phyloP scores from a whole-genome alignment of 1,139 yeast genomes.

The Hansenula sp. region DNA sequence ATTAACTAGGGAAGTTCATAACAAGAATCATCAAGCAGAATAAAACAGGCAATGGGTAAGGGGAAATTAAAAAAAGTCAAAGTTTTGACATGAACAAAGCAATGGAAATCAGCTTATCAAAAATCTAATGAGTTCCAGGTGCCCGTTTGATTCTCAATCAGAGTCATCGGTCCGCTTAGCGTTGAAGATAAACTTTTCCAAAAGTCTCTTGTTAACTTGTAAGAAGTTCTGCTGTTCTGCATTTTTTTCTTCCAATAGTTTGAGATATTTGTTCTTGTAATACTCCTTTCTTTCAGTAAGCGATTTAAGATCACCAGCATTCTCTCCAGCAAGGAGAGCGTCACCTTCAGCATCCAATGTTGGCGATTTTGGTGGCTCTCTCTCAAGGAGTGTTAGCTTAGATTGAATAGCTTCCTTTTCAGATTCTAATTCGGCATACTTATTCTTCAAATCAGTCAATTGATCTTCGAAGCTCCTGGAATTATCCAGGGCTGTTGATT shows the following conservation, averaged over 20 bases:
- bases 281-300: constrained; percentile 11
- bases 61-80: too few species aligned
- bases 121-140: too few species aligned
- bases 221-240: constrained; percentile 9
- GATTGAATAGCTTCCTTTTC: constrained; percentile 2
- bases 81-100: too few species aligned
- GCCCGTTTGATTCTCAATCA: background rate
- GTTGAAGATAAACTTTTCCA: constrained; percentile 12
- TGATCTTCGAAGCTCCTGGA: constrained; percentile 3
- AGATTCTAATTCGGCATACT: constrained; percentile 5
- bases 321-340: background rate
- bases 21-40: too few species aligned
- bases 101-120: too few species aligned
- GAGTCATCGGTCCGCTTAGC: background rate
- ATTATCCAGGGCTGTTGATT: background rate
- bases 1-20: too few species aligned
- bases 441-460: constrained; percentile 7
- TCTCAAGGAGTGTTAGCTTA: constrained; percentile 1
- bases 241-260: constrained; percentile 11
- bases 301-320: background rate
- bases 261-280: constrained; percentile 11
- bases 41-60: too few species aligned
- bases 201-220: constrained; percentile 6
- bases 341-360: background rate
- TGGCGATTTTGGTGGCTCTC: background rate